phyloP scores from a whole-genome alignment of 2,329 filamentous ascomycete genomes.

The Paraphoma chrysanthemicola region DNA sequence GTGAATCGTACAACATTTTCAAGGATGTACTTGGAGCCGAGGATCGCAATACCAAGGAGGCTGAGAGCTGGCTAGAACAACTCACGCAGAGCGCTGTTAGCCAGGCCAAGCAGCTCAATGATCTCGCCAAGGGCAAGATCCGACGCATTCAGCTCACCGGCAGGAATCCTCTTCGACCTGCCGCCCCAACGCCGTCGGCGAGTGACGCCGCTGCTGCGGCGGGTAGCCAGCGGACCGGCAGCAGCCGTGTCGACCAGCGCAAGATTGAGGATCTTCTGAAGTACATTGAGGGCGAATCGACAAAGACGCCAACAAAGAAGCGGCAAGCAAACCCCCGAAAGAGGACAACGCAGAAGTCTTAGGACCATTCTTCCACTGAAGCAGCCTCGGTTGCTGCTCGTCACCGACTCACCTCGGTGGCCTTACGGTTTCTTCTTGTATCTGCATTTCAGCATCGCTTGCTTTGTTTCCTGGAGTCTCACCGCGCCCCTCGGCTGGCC shows the following conservation, averaged over 20 bases:
- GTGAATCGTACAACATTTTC: slow-evolving; percentile 97
- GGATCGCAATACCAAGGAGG: slow-evolving; percentile 97
- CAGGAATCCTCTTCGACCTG: slow-evolving; percentile 62
- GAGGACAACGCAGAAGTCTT: slow-evolving; percentile 28
- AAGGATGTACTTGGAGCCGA: slow-evolving; percentile 82
- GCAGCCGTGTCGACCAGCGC: slow-evolving; percentile 69
- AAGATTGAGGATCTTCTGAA: slow-evolving; percentile 93
- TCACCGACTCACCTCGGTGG: too few species aligned
- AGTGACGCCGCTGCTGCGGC: slow-evolving; percentile 54
- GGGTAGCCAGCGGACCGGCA: slow-evolving; percentile 48
- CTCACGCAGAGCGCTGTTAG: slow-evolving; percentile 94
- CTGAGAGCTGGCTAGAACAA: slow-evolving; percentile 94
- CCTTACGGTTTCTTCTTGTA: background rate
- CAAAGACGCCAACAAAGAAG: slow-evolving; percentile 55
- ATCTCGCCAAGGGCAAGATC: slow-evolving; percentile 75
- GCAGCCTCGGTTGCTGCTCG: too few species aligned
- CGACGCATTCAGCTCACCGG: slow-evolving; percentile 72
- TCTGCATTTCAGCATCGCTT: slow-evolving; percentile 5
- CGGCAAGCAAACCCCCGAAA: slow-evolving; percentile 53
- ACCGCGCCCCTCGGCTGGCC: background rate
- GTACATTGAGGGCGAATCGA: slow-evolving; percentile 80
- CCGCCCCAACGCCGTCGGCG: slow-evolving; percentile 66
- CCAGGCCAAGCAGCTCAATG: slow-evolving; percentile 92
- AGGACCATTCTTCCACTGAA: background rate
- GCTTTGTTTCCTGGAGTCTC: slow-evolving; percentile 3